Base-by-base conservation (phyloP, 2,329 filamentous ascomycete species). In the Knufia fluminis region DNA sequence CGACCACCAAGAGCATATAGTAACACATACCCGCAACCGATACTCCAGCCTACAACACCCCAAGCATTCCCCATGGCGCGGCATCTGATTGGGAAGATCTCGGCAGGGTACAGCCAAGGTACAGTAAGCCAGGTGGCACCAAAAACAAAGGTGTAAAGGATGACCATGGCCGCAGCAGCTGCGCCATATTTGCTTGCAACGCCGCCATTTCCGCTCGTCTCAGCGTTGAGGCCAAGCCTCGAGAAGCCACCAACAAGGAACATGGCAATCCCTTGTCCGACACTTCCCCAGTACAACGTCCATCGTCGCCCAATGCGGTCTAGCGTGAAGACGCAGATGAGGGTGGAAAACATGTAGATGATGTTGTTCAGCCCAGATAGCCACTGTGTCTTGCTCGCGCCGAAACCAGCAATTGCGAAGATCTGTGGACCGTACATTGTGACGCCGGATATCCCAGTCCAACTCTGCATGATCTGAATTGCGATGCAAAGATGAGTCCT, bases 31-130 rank as follows among this genome's bases (percentile, higher is more conserved):
- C 80, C 83, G 55, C 86, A 86, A 0, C 85, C 84, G 45, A 88
- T 85, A 14, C 74, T 78, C 84, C 84, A 88, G 0, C 85, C 84
- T 0, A 86, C 76, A 0, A 88, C 83, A 19, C 85, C 83, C 75
- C 79, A 87, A 0, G 84, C 82, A 52, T 87, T 88, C 4, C 84
- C 85, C 57, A 83, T 82, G 1, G 85, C 84, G 17, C 85, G 75
- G 0, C 86, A 75, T 51, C 82, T 75, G 0, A 86, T 66, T 0
- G 84, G 83, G 59, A 86, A 88, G 49, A 87, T 87, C 61, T 88
- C 83, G 1, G 83, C 81, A 0, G 80, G 81, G 49, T 84, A 84
- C 0, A 85, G 64, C 78, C 78, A 79, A 12, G 0, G 79, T 7
- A 36, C 73, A 0, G 70, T 75, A 4, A 76, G 56, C 72, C 73